These are phyloP conservation scores for Phanerochaete sordida DNA, from an alignment of 768 basidiomycete genomes.

Conservation along the genomic window DNA sequence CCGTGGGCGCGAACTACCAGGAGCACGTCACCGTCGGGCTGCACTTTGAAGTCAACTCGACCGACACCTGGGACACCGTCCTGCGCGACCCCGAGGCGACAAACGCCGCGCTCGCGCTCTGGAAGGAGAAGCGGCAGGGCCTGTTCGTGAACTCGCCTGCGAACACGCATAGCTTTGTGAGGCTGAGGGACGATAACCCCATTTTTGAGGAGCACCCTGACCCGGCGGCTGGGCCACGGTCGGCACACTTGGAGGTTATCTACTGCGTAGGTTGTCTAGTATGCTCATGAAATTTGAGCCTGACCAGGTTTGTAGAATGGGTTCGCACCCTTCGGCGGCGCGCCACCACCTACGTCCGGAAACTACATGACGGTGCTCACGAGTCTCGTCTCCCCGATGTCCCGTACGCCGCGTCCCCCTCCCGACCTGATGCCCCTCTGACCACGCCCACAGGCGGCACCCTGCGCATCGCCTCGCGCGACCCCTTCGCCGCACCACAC, in stretches of 20 bases:
- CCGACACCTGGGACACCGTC: constrained; percentile 9
- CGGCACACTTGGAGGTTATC: constrained; percentile 16
- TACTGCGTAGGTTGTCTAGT: constrained; percentile 8
- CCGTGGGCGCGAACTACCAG: constrained; percentile 39
- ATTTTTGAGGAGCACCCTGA: constrained; percentile 6
- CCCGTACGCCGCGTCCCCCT: constrained; percentile 3
- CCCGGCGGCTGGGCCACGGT: constrained; percentile 15
- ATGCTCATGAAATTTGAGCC: neutral
- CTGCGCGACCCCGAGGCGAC: constrained; percentile 1
- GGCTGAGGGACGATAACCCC: constrained; percentile 6
- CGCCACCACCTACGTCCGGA: neutral
- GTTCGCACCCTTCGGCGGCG: constrained; percentile 1
- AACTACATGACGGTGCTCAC: constrained; percentile 11
- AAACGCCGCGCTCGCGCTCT: constrained; percentile 1
- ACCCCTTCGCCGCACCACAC: constrained; percentile 35
- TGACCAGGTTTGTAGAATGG: constrained; percentile 5
- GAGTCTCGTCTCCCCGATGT: constrained; percentile 11
- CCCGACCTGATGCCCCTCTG: neutral
- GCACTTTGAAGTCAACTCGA: constrained; percentile 14
- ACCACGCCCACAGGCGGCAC: constrained; percentile 6
- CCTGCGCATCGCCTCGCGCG: constrained; percentile 29
- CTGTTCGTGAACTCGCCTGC: constrained; percentile 7
- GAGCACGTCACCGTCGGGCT: constrained; percentile 20
- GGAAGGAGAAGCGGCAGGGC: constrained; percentile 11
- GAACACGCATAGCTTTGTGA: constrained; percentile 7